These are phyloP conservation scores for Linderina pennispora DNA, from an alignment of 192 early-diverging fungal species.

Conservation along the genomic window DNA sequence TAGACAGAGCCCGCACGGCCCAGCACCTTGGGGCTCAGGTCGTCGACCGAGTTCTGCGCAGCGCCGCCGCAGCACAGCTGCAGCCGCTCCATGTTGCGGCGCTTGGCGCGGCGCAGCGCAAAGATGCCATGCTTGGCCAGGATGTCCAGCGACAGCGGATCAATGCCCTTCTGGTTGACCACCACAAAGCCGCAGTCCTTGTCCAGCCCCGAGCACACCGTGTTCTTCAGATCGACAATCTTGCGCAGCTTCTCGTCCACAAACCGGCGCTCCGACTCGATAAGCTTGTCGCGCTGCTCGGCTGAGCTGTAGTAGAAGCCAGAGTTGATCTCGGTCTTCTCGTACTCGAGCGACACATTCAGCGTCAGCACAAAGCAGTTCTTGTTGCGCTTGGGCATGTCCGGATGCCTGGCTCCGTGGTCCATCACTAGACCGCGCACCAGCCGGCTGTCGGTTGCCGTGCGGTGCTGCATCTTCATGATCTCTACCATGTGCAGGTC, in stretches of 20 bases:
- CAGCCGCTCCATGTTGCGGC: slow-evolving; percentile 99
- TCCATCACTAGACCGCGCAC: slow-evolving; percentile 95
- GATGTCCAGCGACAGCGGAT: slow-evolving; percentile 94
- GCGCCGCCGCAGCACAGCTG: slow-evolving; percentile 92
- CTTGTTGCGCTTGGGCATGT: slow-evolving; percentile 94
- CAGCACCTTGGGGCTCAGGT: slow-evolving; percentile 75
- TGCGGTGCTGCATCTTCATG: slow-evolving; percentile 99
- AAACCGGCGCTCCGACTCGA: slow-evolving; percentile 94
- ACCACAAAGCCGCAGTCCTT: slow-evolving; percentile 88
- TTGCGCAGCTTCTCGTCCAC: slow-evolving; percentile 92
- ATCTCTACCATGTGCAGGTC: slow-evolving; percentile 99
- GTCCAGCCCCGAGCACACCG: slow-evolving; percentile 76
- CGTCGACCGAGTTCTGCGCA: slow-evolving; percentile 98
- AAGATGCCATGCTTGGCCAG: slow-evolving; percentile 94
- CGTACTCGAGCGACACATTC: slow-evolving; percentile 98
- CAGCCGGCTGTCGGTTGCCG: slow-evolving; percentile 92
- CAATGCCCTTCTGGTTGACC: slow-evolving; percentile 99
- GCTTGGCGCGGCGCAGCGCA: slow-evolving; percentile 93
- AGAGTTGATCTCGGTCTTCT: slow-evolving; percentile 99
- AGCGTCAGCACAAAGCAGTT: slow-evolving; percentile 89
- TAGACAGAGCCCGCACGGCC: slow-evolving; percentile 91
- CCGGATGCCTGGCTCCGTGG: slow-evolving; percentile 98
- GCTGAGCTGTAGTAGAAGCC: slow-evolving; percentile 97
- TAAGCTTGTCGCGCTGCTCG: slow-evolving; percentile 97
- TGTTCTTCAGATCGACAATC: slow-evolving; percentile 95